Evolutionary conservation across 2,329 filamentous ascomycete species (phyloP).

Genomic region (Aspergillus brasiliensis): DNA sequence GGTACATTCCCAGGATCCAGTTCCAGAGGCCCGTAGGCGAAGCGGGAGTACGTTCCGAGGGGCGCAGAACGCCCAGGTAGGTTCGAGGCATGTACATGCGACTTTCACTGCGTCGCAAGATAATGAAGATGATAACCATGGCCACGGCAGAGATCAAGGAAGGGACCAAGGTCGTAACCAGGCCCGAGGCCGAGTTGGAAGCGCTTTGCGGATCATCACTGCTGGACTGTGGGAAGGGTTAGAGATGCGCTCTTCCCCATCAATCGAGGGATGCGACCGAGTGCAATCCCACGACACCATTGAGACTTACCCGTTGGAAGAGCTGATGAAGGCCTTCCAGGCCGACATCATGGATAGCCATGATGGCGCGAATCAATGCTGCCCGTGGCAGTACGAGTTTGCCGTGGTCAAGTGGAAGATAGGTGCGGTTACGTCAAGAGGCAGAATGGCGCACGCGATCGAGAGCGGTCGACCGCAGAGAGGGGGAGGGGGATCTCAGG

Average conservation of each 20-base stretch:
- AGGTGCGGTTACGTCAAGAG: background rate
- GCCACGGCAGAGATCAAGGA: slow-evolving; percentile 47
- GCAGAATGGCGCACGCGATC: background rate
- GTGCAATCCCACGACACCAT: background rate
- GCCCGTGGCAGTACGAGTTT: background rate
- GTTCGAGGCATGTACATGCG: slow-evolving; percentile 59
- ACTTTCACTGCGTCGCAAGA: slow-evolving; percentile 52
- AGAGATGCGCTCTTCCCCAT: slow-evolving; percentile 1
- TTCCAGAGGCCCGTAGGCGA: slow-evolving; percentile 65
- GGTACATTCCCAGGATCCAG: slow-evolving; percentile 69
- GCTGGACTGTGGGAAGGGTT: background rate
- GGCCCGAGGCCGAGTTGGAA: slow-evolving; percentile 46
- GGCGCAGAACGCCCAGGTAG: slow-evolving; percentile 55
- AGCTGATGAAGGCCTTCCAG: slow-evolving; percentile 22
- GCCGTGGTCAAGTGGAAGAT: background rate
- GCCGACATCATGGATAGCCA: slow-evolving; percentile 21
- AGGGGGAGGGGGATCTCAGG: background rate
- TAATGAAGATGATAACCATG: slow-evolving; percentile 53
- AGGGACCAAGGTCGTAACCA: slow-evolving; percentile 53
- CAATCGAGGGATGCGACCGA: background rate
- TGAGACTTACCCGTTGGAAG: slow-evolving; percentile 22
- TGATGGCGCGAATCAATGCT: slow-evolving; percentile 11
- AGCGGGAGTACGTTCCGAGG: slow-evolving; percentile 58
- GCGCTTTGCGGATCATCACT: slow-evolving; percentile 17
- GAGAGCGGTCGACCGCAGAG: background rate